phyloP scores from a whole-genome alignment of 306 rosid genomes.

The Echinosophora koreensis region DNA sequence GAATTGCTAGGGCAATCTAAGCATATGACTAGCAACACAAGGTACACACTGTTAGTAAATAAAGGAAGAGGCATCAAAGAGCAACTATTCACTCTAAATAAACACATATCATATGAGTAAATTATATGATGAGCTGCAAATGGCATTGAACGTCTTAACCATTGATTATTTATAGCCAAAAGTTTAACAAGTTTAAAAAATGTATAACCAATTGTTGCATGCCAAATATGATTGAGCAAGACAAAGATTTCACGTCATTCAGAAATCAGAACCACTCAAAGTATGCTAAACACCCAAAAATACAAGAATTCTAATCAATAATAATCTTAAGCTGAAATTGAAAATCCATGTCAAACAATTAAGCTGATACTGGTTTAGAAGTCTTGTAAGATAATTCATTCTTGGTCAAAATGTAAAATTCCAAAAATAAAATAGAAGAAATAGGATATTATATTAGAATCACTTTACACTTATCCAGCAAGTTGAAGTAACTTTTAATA shows the following conservation, averaged over 20 bases:
- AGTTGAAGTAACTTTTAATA: constrained; percentile 3
- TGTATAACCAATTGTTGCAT: no score
- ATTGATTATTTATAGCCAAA: not conserved
- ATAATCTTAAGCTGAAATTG: no score
- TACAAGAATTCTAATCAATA: not conserved
- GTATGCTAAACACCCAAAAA: not conserved
- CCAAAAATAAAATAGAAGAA: constrained; percentile 4
- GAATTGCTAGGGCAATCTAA: not conserved
- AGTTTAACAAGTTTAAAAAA: not conserved
- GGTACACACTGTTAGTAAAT: not conserved
- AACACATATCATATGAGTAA: not conserved
- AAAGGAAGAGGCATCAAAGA: not conserved
- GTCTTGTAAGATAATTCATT: no score
- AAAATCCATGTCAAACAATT: no score
- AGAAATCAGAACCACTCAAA: no score
- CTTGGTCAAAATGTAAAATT: no score
- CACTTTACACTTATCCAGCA: no score
- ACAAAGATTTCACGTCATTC: no score
- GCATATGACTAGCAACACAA: not conserved
- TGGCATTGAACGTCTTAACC: no score
- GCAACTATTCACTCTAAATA: not conserved
- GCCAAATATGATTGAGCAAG: no score
- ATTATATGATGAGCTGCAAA: no score
- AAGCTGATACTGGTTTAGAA: no score
- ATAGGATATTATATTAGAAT: not conserved